These are phyloP conservation scores for Cladosporium sp. DNA, from an alignment of 2,329 filamentous ascomycete genomes.

Conservation along the genomic window DNA sequence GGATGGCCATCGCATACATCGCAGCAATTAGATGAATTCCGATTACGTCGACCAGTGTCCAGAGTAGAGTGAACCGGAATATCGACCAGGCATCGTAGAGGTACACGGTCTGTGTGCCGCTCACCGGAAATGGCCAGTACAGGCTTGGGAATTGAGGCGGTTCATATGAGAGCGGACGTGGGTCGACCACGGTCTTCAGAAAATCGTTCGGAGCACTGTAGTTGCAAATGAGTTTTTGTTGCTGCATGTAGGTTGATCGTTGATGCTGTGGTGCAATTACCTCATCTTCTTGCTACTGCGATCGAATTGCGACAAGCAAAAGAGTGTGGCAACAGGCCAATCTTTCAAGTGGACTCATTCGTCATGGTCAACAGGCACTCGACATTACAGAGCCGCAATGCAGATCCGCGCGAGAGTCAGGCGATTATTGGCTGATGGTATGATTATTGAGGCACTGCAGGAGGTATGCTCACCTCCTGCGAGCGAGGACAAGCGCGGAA, in stretches of 20 bases:
- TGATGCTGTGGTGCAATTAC: not conserved
- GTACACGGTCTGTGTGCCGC: slow-evolving; percentile 54
- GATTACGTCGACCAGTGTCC: slow-evolving; percentile 77
- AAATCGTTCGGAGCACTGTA: slow-evolving; percentile 31
- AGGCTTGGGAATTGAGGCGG: slow-evolving; percentile 76
- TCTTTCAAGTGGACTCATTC: not conserved
- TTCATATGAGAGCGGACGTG: slow-evolving; percentile 56
- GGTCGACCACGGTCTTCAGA: slow-evolving; percentile 42
- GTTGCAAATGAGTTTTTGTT: not conserved
- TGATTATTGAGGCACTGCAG: no score
- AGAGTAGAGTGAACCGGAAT: slow-evolving; percentile 81
- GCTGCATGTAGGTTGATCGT: no score
- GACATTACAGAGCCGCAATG: no score
- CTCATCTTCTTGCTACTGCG: not conserved
- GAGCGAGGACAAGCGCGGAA: not conserved
- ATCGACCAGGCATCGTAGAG: slow-evolving; percentile 74
- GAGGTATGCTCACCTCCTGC: not conserved
- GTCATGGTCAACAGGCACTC: not conserved
- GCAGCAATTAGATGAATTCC: slow-evolving; percentile 70
- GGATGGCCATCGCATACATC: slow-evolving; percentile 67
- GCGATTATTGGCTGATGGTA: not conserved
- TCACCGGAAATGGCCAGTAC: slow-evolving; percentile 65
- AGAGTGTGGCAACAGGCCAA: not conserved
- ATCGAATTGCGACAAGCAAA: not conserved
- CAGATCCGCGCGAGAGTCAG: not conserved